Evolutionary conservation across 192 early-diverging fungal genomes (phyloP).

Genomic region (Gonapodya sp.): DNA sequence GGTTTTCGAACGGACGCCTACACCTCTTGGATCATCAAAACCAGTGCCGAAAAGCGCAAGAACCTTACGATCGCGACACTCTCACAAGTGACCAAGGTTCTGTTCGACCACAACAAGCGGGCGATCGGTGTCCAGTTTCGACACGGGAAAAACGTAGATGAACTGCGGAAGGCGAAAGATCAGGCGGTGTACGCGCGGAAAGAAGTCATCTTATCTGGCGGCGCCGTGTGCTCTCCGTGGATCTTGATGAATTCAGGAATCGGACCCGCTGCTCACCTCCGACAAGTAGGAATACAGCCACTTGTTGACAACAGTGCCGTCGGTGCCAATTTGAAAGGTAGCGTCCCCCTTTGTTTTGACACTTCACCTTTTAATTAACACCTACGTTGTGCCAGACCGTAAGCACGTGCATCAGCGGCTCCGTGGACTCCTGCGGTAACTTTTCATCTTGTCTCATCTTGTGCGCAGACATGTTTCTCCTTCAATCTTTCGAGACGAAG

Average conservation of each 20-base stretch:
- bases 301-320: conserved; percentile 24
- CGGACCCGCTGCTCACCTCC: conserved; percentile 14
- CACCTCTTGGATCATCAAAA: conserved; percentile 1
- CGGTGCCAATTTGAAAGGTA: conserved; percentile 26
- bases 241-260: conserved; percentile 29
- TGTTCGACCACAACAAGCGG: neutral
- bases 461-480: neutral
- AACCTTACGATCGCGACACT: neutral
- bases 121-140: neutral
- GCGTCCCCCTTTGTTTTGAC: conserved; percentile 20
- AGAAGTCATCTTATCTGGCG: conserved; percentile 30
- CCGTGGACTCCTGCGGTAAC: no score
- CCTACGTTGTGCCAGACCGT: no score
- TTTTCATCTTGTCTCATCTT: no score
- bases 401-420: no score
- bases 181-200: neutral
- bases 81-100: neutral
- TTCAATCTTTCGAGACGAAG: neutral
- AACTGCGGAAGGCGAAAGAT: neutral
- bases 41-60: neutral
- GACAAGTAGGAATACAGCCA: conserved; percentile 8
- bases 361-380: no score
- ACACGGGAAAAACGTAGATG: neutral
- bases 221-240: conserved; percentile 21
- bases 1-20: neutral